These are phyloP conservation scores for Iris pallida DNA, from an alignment of 116 monocot genomes.

Conservation along the genomic window DNA sequence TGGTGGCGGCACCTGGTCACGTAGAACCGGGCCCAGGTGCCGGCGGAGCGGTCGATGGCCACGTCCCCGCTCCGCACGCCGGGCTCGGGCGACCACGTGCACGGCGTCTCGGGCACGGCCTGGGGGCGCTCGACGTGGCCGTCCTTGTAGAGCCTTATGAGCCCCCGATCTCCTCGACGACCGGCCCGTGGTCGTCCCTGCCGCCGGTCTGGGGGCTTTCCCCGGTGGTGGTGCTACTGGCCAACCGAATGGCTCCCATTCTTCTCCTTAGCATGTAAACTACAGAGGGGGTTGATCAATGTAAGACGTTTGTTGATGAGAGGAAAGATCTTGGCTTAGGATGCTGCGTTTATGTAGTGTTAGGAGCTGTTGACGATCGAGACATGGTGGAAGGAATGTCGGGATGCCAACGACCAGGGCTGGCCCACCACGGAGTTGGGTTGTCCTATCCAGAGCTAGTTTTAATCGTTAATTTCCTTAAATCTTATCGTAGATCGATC, in stretches of 20 bases:
- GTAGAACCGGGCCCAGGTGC: constrained; percentile 59
- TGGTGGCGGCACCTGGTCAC: constrained; percentile 20
- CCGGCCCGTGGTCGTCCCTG: constrained; percentile 1
- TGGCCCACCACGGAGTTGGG: too few species aligned
- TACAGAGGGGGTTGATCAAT: not conserved
- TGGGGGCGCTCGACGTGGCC: constrained; percentile 67
- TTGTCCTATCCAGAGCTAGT: too few species aligned
- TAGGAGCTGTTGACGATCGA: too few species aligned
- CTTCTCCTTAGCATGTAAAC: not conserved
- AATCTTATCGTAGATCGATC: too few species aligned
- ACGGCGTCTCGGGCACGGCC: constrained; percentile 38
- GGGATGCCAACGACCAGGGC: too few species aligned
- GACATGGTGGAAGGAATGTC: not conserved
- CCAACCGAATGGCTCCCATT: not conserved
- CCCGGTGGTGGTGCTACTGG: not conserved
- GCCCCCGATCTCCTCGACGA: constrained; percentile 69
- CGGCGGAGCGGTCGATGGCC: constrained; percentile 19
- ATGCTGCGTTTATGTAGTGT: not conserved
- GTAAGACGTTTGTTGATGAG: too few species aligned
- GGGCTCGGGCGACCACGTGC: constrained; percentile 21
- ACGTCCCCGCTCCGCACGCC: constrained; percentile 32
- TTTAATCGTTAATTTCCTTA: too few species aligned
- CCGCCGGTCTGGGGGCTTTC: not conserved
- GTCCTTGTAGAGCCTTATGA: constrained; percentile 54
- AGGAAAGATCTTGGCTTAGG: not conserved